phyloP scores from a whole-genome alignment of 2,329 filamentous ascomycete genomes.

The Colletotrichum coccodes region DNA sequence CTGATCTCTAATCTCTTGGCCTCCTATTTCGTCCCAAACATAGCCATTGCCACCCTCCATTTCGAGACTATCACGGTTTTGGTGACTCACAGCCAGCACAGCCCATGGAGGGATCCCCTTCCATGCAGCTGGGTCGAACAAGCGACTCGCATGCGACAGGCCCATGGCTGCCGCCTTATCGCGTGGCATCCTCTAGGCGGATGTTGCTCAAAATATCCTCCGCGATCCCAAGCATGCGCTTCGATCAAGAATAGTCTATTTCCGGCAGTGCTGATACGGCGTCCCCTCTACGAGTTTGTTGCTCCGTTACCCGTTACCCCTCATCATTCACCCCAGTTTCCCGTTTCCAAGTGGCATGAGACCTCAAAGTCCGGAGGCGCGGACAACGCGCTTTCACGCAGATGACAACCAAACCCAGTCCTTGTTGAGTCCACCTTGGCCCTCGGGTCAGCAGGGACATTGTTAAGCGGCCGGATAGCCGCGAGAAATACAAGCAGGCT shows the following conservation, averaged over 20 bases:
- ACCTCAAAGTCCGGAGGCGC: background rate
- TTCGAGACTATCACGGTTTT: constrained; percentile 3
- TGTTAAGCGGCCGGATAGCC: background rate
- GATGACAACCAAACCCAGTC: constrained; percentile 7
- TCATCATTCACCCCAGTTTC: constrained; percentile 12
- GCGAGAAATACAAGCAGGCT: background rate
- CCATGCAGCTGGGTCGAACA: constrained; percentile 25
- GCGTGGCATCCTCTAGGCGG: constrained; percentile 29
- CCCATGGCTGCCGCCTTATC: constrained; percentile 25
- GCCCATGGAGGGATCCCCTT: constrained; percentile 13
- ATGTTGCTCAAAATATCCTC: constrained; percentile 5
- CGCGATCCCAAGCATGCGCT: constrained; percentile 16
- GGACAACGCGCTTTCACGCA: constrained; percentile 3
- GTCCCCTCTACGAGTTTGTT: background rate
- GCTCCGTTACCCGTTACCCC: background rate
- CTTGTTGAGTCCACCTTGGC: background rate
- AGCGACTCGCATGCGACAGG: constrained; percentile 19
- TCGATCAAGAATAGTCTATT: background rate
- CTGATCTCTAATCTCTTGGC: constrained; percentile 19
- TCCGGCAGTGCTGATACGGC: background rate
- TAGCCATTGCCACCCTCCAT: constrained; percentile 12
- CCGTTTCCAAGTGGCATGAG: constrained; percentile 1
- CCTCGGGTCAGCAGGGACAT: background rate
- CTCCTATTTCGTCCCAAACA: constrained; percentile 19
- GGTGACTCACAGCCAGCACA: constrained; percentile 32